Conservation (phyloP, 169 alveolate genomes). For the Neospora caninum region DNA sequence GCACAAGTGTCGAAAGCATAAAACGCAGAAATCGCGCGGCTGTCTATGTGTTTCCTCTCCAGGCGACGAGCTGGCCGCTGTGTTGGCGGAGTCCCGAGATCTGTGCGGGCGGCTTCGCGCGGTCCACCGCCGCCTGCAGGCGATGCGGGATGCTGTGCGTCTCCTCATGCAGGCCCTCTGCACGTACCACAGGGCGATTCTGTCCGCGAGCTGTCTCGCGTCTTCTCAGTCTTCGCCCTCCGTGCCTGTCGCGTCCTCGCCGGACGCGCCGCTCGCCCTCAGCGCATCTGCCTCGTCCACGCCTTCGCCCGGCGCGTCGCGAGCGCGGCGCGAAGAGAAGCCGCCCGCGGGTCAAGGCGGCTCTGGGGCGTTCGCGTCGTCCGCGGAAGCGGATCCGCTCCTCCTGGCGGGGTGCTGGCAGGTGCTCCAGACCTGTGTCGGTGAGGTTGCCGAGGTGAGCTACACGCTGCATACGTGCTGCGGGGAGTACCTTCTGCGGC, state of each 20-base stretch:
- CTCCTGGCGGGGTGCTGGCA: not conserved
- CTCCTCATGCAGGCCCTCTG: not conserved
- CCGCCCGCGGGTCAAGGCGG: not conserved
- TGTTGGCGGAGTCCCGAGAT: not conserved
- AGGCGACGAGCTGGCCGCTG: not conserved
- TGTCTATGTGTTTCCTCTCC: not conserved
- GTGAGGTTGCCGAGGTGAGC: not conserved
- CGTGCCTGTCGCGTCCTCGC: not conserved
- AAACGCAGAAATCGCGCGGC: not conserved
- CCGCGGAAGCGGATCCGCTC: not conserved
- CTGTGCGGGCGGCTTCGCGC: not conserved
- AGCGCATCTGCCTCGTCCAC: not conserved
- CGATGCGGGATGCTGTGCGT: not conserved
- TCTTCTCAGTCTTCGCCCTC: constrained; percentile 2
- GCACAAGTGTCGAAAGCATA: too few relatives aligned
- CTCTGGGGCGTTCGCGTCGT: not conserved
- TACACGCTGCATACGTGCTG: not conserved
- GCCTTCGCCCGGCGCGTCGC: not conserved
- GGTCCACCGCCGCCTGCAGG: not conserved
- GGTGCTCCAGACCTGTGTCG: not conserved
- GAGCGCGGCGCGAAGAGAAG: not conserved
- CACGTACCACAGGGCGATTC: not conserved
- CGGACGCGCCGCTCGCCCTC: not conserved
- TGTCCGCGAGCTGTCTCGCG: not conserved
- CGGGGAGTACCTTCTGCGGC: constrained; percentile 1